These are phyloP conservation scores for Acorus calamus DNA, from an alignment of 106 monocot genomes.

Conservation along the genomic window DNA sequence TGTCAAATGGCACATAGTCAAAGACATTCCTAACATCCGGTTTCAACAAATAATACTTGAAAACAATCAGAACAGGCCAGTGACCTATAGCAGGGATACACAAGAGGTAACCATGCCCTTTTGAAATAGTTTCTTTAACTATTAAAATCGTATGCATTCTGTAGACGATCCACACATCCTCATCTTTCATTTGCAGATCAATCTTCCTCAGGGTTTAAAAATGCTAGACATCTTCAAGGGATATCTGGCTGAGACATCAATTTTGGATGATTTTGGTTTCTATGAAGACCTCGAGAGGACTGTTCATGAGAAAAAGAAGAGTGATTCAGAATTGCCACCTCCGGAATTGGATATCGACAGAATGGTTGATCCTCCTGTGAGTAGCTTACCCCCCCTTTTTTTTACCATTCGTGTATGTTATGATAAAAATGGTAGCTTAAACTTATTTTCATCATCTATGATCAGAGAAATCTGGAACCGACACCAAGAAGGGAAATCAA, in stretches of 20 bases:
- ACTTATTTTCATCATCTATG: too few relatives aligned
- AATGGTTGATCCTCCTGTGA: too few relatives aligned
- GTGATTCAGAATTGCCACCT: not conserved
- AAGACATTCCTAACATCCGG: conserved; percentile 60
- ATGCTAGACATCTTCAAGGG: conserved; percentile 79
- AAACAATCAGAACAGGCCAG: conserved; percentile 66
- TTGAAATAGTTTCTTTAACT: too few relatives aligned
- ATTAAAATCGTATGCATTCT: not conserved
- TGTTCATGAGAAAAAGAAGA: conserved; percentile 17
- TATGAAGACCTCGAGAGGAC: conserved; percentile 55
- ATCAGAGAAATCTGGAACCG: too few relatives aligned
- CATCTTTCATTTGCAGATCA: conserved; percentile 34
- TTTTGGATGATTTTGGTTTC: conserved; percentile 80
- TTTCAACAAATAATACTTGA: conserved; percentile 63
- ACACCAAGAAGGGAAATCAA: too few relatives aligned
- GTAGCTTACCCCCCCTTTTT: too few relatives aligned
- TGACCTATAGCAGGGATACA: conserved; percentile 80
- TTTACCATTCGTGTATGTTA: too few relatives aligned
- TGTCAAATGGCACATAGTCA: conserved; percentile 79
- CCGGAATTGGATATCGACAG: not conserved
- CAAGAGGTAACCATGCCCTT: conserved; percentile 55
- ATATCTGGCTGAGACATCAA: conserved; percentile 30
- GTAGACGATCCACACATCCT: not conserved
- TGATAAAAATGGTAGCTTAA: too few relatives aligned
- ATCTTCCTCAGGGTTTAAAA: conserved; percentile 63